Evolutionary conservation across 2,329 filamentous ascomycete genomes (phyloP).

Genomic region (Lomentospora prolificans): DNA sequence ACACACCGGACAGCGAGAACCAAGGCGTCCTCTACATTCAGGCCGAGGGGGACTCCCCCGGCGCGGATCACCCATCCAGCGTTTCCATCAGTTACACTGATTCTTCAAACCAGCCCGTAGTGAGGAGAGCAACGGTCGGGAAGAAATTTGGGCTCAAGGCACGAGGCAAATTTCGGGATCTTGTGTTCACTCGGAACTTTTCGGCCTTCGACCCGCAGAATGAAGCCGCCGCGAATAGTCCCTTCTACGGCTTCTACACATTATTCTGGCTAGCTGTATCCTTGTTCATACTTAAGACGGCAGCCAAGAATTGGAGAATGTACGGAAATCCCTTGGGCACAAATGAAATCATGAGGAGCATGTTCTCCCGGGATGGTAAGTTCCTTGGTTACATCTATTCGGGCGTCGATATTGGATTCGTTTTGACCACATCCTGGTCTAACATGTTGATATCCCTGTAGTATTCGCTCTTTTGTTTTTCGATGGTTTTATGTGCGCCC

Average conservation of each 20-base stretch:
- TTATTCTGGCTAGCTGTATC: constrained; percentile 67
- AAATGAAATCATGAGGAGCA: constrained; percentile 62
- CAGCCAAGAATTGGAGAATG: constrained; percentile 56
- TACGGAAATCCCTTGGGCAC: constrained; percentile 59
- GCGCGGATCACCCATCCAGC: neutral
- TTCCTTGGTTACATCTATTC: neutral
- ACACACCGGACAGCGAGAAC: neutral
- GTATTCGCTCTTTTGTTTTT: constrained; percentile 47
- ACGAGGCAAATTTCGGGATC: constrained; percentile 27
- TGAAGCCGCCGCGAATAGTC: constrained; percentile 50
- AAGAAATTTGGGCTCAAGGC: neutral
- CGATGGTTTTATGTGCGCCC: constrained; percentile 58
- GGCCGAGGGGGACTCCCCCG: neutral
- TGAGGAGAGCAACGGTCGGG: neutral
- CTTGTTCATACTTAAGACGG: constrained; percentile 57
- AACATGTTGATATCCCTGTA: constrained; percentile 12
- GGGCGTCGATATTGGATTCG: too few species aligned
- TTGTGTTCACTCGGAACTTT: constrained; percentile 65
- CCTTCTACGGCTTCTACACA: constrained; percentile 71
- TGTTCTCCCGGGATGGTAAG: constrained; percentile 44
- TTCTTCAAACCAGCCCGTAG: neutral
- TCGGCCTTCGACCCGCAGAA: constrained; percentile 69
- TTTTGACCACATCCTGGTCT: neutral
- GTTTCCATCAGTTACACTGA: neutral
- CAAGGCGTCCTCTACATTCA: neutral